Evolutionary conservation across 2,329 filamentous ascomycete genomes (phyloP), one percentile per base, ranked within the genome.

Genomic region (Paradendryphiella salina): DNA sequence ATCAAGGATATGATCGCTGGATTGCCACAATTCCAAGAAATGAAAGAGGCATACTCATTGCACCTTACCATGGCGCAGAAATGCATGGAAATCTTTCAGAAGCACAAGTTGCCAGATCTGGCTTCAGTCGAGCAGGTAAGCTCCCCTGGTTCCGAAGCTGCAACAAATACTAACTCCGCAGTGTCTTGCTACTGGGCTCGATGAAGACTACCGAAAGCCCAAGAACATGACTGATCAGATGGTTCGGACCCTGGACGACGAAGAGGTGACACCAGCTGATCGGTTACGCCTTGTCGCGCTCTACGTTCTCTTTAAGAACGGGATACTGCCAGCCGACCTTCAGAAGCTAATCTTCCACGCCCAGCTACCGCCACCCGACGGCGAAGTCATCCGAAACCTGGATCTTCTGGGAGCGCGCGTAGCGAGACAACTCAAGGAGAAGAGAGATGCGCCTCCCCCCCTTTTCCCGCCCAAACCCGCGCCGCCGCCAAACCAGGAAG

Each of bases 1-100:
- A 96, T 99, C 74, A 90, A 94, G 67, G 92, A 96, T 73, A 99
- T 99, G 94, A 78, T 99, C 76, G 94, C 90, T 11, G 93, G 92
- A 7, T 77, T 99, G 52, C 91, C 92, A 10, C 90, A 97, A 67
- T 99, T 96, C 67, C 90, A 96, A 66, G 88, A 95, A 73, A 90
- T 94, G 80, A 96, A 97, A 73, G 90, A 96, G 69, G 87, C 90
- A 1, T 99, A 97, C 73, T 94, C 92, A 0, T 78, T 99, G 46
- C 94, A 99, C 74, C 79, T 99, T 34, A 93, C 86, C 61, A 97
- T 99, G 93, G 94, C 94, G 1, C 89, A 96, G 70, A 91, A 96
- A 70, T 96, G 91, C 71, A 97, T 97, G 92, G 90, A 90, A 63
- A 84, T 89, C 31, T 99, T 99, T 65, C 86, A 96, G 69, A 79